Percentiles rank a stretch among this genome's conserved stretches.
Evolutionary conservation across 176 grass and related monocot species (phyloP).

Genomic region (Areca catechu): DNA sequence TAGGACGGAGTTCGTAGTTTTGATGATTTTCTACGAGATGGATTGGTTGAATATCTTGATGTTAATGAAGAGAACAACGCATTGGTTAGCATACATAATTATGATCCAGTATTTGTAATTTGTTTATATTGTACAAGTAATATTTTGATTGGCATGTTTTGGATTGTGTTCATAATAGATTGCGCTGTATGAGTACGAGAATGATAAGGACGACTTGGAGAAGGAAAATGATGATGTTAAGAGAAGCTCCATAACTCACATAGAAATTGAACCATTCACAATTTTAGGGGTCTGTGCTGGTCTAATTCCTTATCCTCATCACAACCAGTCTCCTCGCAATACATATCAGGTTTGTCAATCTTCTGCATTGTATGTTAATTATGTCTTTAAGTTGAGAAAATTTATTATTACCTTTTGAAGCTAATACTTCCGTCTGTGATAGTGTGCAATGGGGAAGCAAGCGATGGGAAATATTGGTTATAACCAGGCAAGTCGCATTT

Average conservation of each 20-base stretch:
- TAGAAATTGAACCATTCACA: slow-evolving; percentile 87
- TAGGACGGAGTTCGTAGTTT: slow-evolving; percentile 83
- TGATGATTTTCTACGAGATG: slow-evolving; percentile 90
- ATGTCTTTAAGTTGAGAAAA: neutral
- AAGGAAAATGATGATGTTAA: slow-evolving; percentile 32
- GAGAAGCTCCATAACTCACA: slow-evolving; percentile 68
- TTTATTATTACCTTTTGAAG: neutral
- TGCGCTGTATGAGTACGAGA: slow-evolving; percentile 72
- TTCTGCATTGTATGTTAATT: neutral
- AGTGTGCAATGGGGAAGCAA: slow-evolving; percentile 99
- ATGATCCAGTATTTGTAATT: slow-evolving; percentile 9
- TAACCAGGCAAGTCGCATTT: slow-evolving; percentile 62
- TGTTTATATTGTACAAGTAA: slow-evolving; percentile 6
- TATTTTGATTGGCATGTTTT: slow-evolving; percentile 4
- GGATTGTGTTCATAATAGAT: slow-evolving; percentile 43
- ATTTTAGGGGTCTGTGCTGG: slow-evolving; percentile 89
- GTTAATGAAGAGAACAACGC: slow-evolving; percentile 99
- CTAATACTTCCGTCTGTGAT: slow-evolving; percentile 19
- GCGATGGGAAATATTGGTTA: slow-evolving; percentile 97
- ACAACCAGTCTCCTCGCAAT: slow-evolving; percentile 96
- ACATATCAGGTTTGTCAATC: slow-evolving; percentile 70
- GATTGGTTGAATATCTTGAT: slow-evolving; percentile 95
- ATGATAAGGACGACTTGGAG: slow-evolving; percentile 37
- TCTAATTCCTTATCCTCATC: slow-evolving; percentile 93
- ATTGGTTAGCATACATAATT: slow-evolving; percentile 39